Percentiles rank a stretch among this genome's conserved stretches.
Conservation (phyloP, 148 eudicot species). For the Spergularia bocconei region DNA sequence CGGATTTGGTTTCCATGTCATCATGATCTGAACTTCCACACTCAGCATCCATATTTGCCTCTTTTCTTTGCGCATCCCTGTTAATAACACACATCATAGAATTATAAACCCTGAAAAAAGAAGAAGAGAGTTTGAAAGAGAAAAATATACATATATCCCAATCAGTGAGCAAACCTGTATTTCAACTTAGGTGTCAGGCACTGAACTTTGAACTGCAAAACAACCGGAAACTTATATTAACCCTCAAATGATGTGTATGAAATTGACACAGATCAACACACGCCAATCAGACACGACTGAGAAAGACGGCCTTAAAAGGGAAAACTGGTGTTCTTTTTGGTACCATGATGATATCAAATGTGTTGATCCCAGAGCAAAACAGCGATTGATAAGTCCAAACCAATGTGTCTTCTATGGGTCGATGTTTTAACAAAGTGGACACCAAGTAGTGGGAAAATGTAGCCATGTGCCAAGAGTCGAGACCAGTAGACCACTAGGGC, state of each 20-base stretch:
- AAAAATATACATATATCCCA: not conserved
- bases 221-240: slow-evolving; percentile 8
- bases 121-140: not conserved
- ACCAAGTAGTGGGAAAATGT: too few species aligned
- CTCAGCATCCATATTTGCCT: slow-evolving; percentile 30
- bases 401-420: too few species aligned
- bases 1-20: slow-evolving; percentile 45
- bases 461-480: too few species aligned
- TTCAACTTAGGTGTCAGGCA: slow-evolving; percentile 59
- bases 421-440: too few species aligned
- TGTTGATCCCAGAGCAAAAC: not conserved
- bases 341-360: not conserved
- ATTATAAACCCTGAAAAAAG: not conserved
- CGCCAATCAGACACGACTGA: not conserved
- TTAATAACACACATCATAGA: slow-evolving; percentile 14
- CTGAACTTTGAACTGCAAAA: slow-evolving; percentile 60
- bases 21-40: slow-evolving; percentile 38
- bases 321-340: not conserved
- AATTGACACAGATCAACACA: not conserved
- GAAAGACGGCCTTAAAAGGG: not conserved
- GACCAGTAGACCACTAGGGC: too few species aligned
- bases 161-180: slow-evolving; percentile 40
- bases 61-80: slow-evolving; percentile 39
- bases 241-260: not conserved
- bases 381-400: too few species aligned